phyloP scores from a whole-genome alignment of 768 basidiomycete species.

The Fomitopsis pulvina region DNA sequence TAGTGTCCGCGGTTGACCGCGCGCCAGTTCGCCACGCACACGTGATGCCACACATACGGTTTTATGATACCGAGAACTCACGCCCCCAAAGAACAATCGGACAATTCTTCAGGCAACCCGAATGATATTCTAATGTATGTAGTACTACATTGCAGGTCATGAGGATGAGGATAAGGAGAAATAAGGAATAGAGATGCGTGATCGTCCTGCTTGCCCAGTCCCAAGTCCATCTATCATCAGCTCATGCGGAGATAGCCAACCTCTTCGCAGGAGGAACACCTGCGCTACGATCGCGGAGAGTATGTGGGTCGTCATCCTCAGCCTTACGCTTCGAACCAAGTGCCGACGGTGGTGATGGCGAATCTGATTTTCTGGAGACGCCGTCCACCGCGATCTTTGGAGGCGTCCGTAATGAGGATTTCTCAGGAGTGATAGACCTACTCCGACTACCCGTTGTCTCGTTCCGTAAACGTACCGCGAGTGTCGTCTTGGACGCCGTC shows the following conservation, averaged over 20 bases:
- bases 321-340: constrained; percentile 74
- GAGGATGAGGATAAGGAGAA: constrained; percentile 21
- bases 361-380: constrained; percentile 20
- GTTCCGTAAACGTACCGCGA: constrained; percentile 63
- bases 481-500: constrained; percentile 49
- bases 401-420: constrained; percentile 31
- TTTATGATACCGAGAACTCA: too few relatives aligned
- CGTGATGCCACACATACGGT: too few relatives aligned
- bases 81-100: too few relatives aligned
- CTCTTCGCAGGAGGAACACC: constrained; percentile 67
- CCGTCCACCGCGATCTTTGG: constrained; percentile 21
- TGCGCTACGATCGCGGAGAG: constrained; percentile 25
- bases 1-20: too few relatives aligned
- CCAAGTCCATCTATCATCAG: constrained; percentile 15
- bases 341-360: constrained; percentile 47
- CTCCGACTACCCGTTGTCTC: constrained; percentile 48
- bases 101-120: too few relatives aligned
- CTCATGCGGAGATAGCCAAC: constrained; percentile 35
- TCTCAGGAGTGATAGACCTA: constrained; percentile 75
- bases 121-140: not conserved
- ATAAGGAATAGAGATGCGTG: constrained; percentile 16
- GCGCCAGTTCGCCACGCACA: too few relatives aligned
- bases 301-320: constrained; percentile 31
- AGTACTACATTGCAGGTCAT: constrained; percentile 11
- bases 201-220: too few relatives aligned